Evolutionary conservation across 176 grass and related monocot species (phyloP).

Genomic region (Tillandsia leiboldiana): DNA sequence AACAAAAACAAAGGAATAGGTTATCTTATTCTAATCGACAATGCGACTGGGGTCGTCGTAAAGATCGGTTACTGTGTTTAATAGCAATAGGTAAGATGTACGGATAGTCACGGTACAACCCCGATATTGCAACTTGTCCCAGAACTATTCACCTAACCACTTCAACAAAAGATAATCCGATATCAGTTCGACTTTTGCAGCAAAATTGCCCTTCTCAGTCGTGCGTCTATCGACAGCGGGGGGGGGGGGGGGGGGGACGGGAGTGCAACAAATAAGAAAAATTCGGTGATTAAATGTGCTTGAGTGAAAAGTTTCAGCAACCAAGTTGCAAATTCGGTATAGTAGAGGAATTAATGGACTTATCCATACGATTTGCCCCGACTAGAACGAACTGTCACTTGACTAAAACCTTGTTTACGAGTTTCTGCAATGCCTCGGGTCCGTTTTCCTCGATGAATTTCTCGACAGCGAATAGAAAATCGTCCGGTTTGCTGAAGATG

Average conservation of each 20-base stretch:
- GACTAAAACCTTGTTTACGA: conserved; percentile 42
- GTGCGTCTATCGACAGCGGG: no score
- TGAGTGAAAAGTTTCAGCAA: no score
- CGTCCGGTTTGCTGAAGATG: conserved; percentile 41
- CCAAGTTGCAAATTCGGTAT: neutral
- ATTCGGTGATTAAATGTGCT: no score
- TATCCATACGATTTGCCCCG: neutral
- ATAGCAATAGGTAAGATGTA: no score
- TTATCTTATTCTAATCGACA: conserved; percentile 5
- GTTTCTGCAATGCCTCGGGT: conserved; percentile 47
- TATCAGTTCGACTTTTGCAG: no score
- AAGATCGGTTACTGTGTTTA: neutral
- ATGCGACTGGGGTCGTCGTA: conserved; percentile 14
- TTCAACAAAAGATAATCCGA: no score
- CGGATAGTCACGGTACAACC: no score
- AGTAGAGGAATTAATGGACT: neutral
- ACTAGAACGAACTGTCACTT: neutral
- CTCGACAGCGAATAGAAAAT: conserved; percentile 43
- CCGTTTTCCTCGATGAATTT: conserved; percentile 67
- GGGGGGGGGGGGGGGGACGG: no score
- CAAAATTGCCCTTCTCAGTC: no score
- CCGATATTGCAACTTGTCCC: no score
- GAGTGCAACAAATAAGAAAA: no score
- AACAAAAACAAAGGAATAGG: neutral
- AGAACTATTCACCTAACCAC: no score